Conservation (phyloP, 129 eudicot species). For the Sambucus nigra region DNA sequence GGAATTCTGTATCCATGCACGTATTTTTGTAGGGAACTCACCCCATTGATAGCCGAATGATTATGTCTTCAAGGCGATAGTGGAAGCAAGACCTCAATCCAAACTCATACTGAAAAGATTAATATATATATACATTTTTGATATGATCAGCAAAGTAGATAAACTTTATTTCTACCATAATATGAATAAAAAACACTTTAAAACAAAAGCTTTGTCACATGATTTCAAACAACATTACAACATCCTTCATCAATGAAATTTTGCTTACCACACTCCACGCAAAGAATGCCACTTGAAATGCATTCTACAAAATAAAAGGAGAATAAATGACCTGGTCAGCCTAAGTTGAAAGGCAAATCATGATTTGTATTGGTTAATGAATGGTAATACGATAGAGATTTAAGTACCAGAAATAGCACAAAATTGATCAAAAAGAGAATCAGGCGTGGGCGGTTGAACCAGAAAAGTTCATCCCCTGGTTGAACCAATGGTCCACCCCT, state of each 20-base stretch:
- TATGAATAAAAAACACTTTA: too few relatives aligned
- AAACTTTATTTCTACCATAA: too few relatives aligned
- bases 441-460: conserved; percentile 61
- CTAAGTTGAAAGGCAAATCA: not conserved
- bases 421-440: conserved; percentile 52
- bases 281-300: conserved; percentile 62
- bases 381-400: not conserved
- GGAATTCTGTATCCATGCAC: not conserved
- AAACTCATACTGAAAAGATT: conserved; percentile 36
- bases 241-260: too few relatives aligned
- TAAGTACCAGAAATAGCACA: conserved; percentile 48
- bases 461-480: conserved; percentile 58
- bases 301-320: conserved; percentile 33
- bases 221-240: too few relatives aligned
- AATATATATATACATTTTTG: not conserved
- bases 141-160: not conserved
- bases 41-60: conserved; percentile 55
- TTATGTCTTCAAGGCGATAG: conserved; percentile 27
- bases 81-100: conserved; percentile 54
- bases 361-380: not conserved
- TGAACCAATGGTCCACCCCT: conserved; percentile 45
- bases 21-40: conserved; percentile 10
- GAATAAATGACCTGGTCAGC: not conserved
- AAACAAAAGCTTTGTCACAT: too few relatives aligned
- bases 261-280: conserved; percentile 60